Base-by-base conservation (phyloP, 768 basidiomycete species). In the Leccinum fibrillosum region DNA sequence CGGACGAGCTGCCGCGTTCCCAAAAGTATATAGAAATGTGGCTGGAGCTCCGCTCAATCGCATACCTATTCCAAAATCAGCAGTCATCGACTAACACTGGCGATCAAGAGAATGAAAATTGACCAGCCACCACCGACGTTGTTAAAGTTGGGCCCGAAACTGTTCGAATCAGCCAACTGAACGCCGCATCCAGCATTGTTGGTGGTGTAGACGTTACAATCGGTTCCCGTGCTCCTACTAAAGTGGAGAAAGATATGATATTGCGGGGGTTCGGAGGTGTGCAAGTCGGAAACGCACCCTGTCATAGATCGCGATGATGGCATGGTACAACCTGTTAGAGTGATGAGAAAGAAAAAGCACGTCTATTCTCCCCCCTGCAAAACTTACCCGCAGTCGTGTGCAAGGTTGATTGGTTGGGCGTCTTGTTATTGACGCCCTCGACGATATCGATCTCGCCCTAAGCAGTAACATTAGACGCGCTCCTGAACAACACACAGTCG, bases 21-120 rank as follows among this genome's bases (percentile, higher is more conserved):
- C 79, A 78, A 59, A 76, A 78, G 66, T 71, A 79, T 32, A 76
- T 60, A 30, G 72, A 69, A 26, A 80, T 71, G 49, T 69, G 69
- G 19, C 53, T 62, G 8, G 62, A 47, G 13, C 61, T 67, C 25
- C 72, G 64, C 52, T 75, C 70, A 25, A 75, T 32, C 1, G 72
- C 79, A 58, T 77, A 80, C 73, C 75, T 69, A 35, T 12, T 55
- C 3, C 21, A 9, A 37, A 8, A 42, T 54, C 12, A 58, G 50
- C 47, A 47, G 34, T 9, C 17, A n/a, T 39, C 23, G 30, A 48
- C 8, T 2, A 15, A 17, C 19, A 2, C 7, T 15, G 1, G 5
- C 11, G 34, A 62, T 52, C 1, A 15, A 45, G 59, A 53, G 19
- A 30, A 25, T 32, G 25, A 28, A 32, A 10, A 56, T 5, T 52